phyloP scores from a whole-genome alignment of 805 yeast genomes.

The Candida pini region DNA sequence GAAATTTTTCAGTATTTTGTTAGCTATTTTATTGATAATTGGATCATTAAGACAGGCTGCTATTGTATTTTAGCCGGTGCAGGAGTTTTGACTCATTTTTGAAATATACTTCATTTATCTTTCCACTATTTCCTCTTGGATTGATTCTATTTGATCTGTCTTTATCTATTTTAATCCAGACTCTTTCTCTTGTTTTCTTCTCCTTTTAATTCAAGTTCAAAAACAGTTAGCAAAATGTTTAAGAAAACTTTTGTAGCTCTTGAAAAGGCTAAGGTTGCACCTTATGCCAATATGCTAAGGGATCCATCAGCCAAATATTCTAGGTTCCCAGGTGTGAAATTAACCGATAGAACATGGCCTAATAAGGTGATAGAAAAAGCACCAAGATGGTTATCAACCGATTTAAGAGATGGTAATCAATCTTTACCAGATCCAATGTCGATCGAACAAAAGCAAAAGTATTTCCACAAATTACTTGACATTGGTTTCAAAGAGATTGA shows the following conservation, averaged over 20 bases:
- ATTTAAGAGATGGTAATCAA: slow-evolving; percentile 77
- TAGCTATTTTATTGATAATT: too few species aligned
- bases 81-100: background rate
- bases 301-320: slow-evolving; percentile 64
- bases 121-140: too few species aligned
- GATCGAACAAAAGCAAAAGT: slow-evolving; percentile 65
- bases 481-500: slow-evolving; percentile 79
- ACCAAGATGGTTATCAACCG: slow-evolving; percentile 78
- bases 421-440: slow-evolving; percentile 81
- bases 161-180: too few species aligned
- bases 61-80: background rate
- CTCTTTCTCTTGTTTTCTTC: too few species aligned
- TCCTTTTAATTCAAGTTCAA: too few species aligned
- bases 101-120: background rate
- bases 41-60: too few species aligned
- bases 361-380: slow-evolving; percentile 58
- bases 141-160: too few species aligned
- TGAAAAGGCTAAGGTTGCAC: slow-evolving; percentile 24
- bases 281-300: slow-evolving; percentile 49
- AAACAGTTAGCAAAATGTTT: slow-evolving; percentile 26
- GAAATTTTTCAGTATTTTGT: too few species aligned
- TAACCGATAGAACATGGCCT: slow-evolving; percentile 71
- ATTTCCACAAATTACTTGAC: slow-evolving; percentile 65
- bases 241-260: slow-evolving; percentile 22
- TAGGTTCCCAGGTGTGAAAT: slow-evolving; percentile 47